Base-by-base conservation (phyloP, 208 protist species). In the Trypanosoma conorhini region DNA sequence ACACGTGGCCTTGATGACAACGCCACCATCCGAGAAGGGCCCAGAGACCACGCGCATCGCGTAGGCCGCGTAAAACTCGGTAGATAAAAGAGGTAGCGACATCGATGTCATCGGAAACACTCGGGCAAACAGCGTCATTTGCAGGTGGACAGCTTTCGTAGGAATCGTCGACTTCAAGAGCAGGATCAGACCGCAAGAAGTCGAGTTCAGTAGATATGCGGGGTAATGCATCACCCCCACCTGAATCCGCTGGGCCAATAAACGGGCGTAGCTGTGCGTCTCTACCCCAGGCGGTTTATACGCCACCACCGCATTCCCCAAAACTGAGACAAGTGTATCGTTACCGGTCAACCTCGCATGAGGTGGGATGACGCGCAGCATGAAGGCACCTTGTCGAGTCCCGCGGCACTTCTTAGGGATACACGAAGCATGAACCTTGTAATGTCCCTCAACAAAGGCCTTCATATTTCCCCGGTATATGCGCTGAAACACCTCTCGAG, bases 61-160 rank as follows among this genome's bases (percentile, higher is more conserved):
- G 56, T 83, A 88, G 22, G 19, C 21, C 8, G n/a, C 44, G 58
- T 83, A 87, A 58, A 91, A 91, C 7, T 71, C 33, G 5, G 80
- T 83, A 22, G 82, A 86, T 10, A 91, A 44, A 50, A 91, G 62
- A 42, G 85, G 78, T 58, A 82, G 67, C 24, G 68, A 63, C 0
- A 62, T 26, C 5, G 62, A 48, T 9, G 13, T 48, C 26, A 62
- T 54, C 28, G 64, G 57, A 65, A 46, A 55, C 8, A 77, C 19
- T 3, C 75, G 70, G 1, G 80, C 64, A 21, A 83, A 42, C 3
- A 78, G 31, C 9, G 64, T 78, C 67, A 86, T 56, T 30, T 61
- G 71, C n/a, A 86, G 28, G 12, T 51, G 31, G 58, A 89, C 64
- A 28, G 66, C 26, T 42, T 77, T 76, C 7, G 71, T 71, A n/a